A percentile compares a stretch with the other conserved stretches of the same genome.
These are phyloP conservation scores for Hypoxylon sp. DNA, from an alignment of 2,329 filamentous ascomycete genomes.

Conservation along the genomic window DNA sequence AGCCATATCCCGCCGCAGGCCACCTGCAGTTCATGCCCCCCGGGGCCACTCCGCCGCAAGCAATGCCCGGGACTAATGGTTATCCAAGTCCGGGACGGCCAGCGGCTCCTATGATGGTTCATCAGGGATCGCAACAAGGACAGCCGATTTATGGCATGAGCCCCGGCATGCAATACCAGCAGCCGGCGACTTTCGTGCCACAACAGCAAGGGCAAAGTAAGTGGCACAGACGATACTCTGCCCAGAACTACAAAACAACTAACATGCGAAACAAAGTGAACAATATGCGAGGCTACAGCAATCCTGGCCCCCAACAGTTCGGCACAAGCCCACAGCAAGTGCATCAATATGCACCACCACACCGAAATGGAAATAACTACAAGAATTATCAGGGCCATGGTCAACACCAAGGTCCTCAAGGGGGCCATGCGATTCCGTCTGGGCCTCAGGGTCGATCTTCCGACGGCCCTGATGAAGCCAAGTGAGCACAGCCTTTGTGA, in stretches of 20 bases:
- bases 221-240: conserved; percentile 55
- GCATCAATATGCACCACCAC: conserved; percentile 71
- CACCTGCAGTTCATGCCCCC: conserved; percentile 74
- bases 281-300: conserved; percentile 71
- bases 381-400: conserved; percentile 63
- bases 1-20: conserved; percentile 79
- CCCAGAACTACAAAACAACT: conserved; percentile 47
- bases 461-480: conserved; percentile 61
- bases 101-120: conserved; percentile 89
- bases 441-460: conserved; percentile 53
- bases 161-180: conserved; percentile 78
- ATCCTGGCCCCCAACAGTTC: conserved; percentile 71
- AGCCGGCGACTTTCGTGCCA: conserved; percentile 74
- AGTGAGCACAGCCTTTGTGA: conserved; percentile 52
- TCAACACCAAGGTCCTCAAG: conserved; percentile 57
- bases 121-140: conserved; percentile 92
- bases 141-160: conserved; percentile 83
- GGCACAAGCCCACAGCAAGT: conserved; percentile 74
- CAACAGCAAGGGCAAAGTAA: conserved; percentile 81
- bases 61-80: conserved; percentile 76
- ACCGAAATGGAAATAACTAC: conserved; percentile 68
- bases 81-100: conserved; percentile 90
- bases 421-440: conserved; percentile 53
- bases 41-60: conserved; percentile 65
- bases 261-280: conserved; percentile 64